Evolutionary conservation across 345 rosid genomes (phyloP).

Genomic region (Trapa incisa): DNA sequence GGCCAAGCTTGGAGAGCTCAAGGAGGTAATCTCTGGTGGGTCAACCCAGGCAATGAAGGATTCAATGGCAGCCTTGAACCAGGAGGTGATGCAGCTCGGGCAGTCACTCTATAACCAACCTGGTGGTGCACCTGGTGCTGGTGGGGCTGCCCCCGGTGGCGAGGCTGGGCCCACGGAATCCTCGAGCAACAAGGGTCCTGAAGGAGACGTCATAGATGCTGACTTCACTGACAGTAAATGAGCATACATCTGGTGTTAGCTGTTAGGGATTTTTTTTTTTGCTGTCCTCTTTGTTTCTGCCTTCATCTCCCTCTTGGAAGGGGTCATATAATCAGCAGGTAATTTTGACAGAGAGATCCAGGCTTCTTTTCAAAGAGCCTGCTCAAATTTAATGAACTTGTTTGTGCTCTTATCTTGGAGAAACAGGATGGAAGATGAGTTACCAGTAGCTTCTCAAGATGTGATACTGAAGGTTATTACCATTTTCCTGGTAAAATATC

Average conservation of each 20-base stretch:
- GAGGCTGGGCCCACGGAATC: constrained; percentile 45
- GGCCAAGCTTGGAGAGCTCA: constrained; percentile 68
- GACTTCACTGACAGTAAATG: constrained; percentile 85
- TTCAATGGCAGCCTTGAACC: constrained; percentile 75
- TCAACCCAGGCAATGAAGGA: constrained; percentile 73
- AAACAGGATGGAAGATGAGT: too few species aligned
- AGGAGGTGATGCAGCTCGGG: constrained; percentile 92
- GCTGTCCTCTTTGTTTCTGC: too few species aligned
- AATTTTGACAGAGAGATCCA: too few species aligned
- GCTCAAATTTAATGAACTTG: too few species aligned
- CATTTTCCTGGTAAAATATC: too few species aligned
- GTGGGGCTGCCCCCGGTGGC: constrained; percentile 39
- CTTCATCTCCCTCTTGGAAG: too few species aligned
- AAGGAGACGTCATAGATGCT: constrained; percentile 82
- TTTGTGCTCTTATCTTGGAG: too few species aligned
- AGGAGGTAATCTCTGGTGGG: constrained; percentile 58
- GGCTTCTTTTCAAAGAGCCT: too few species aligned
- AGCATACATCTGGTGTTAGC: background rate
- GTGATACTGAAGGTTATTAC: too few species aligned
- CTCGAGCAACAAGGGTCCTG: constrained; percentile 46
- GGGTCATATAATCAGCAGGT: too few species aligned
- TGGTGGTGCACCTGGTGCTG: constrained; percentile 74
- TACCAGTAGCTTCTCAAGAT: too few species aligned
- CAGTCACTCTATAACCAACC: constrained; percentile 87
- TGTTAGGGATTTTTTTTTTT: too few species aligned